Percentiles rank a stretch among this genome's conserved stretches.
phyloP scores from a whole-genome alignment of 495 filamentous ascomycete species.

The Podospora bellae-mahoneyi region DNA sequence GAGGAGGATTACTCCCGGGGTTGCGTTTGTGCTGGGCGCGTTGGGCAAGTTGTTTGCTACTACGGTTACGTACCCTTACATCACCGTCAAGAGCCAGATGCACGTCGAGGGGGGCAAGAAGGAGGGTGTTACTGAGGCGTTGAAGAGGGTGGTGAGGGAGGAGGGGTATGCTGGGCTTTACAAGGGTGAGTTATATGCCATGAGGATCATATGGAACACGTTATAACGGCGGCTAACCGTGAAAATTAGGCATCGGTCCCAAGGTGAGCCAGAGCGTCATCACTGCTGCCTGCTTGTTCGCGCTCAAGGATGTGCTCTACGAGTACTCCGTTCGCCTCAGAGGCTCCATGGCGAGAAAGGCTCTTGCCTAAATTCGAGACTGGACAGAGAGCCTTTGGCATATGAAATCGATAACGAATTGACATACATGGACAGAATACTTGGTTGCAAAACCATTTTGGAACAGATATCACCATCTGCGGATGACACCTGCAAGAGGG shows the following conservation, averaged over 20 bases:
- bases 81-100: conserved; percentile 95
- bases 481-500: neutral
- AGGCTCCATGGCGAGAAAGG: conserved; percentile 40
- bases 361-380: conserved; percentile 27
- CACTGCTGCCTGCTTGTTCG: conserved; percentile 94
- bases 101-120: conserved; percentile 70
- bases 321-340: conserved; percentile 52
- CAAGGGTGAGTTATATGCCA: conserved; percentile 61
- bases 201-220: too few species aligned
- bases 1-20: conserved; percentile 66
- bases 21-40: conserved; percentile 88
- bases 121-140: conserved; percentile 67
- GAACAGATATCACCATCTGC: neutral
- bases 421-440: neutral
- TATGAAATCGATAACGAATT: neutral
- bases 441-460: neutral
- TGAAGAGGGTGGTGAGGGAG: conserved; percentile 75
- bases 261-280: conserved; percentile 96
- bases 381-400: neutral
- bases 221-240: neutral
- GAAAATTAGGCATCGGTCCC: conserved; percentile 67
- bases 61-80: conserved; percentile 93
- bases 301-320: conserved; percentile 86
- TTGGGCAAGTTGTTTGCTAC: conserved; percentile 93
- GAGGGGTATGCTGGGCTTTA: conserved; percentile 90